phyloP scores from a whole-genome alignment of 2,329 filamentous ascomycete species.

The Beauveria bassiana region DNA sequence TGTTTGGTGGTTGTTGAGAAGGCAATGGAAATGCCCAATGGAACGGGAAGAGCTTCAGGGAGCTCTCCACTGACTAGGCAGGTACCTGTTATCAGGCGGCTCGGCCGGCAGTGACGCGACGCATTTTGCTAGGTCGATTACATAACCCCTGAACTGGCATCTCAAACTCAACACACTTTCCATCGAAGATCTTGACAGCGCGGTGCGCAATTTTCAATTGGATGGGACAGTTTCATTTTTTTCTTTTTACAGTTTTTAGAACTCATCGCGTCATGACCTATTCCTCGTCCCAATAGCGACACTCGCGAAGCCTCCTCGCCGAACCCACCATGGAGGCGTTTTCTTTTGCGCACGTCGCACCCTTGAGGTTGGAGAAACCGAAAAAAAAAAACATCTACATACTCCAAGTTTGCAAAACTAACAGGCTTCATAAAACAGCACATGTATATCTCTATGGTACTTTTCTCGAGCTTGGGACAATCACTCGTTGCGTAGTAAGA shows the following conservation, averaged over 20 bases:
- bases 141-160: conserved; percentile 4
- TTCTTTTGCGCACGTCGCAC: conserved; percentile 2
- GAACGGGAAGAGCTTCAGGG: background rate
- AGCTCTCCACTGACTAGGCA: background rate
- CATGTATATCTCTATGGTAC: conserved; percentile 31
- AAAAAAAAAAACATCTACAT: background rate
- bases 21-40: background rate
- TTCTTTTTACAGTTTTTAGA: background rate
- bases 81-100: background rate
- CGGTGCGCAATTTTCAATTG: background rate
- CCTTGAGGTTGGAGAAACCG: background rate
- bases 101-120: conserved; percentile 5
- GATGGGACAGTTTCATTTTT: background rate
- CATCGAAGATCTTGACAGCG: background rate
- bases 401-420: background rate
- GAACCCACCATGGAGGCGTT: background rate
- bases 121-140: background rate
- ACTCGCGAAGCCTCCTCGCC: background rate
- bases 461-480: conserved; percentile 37
- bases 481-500: conserved; percentile 41
- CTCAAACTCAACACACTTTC: background rate
- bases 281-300: background rate
- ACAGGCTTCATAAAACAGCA: background rate
- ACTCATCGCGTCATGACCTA: background rate
- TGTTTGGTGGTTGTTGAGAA: background rate